Evolutionary conservation across 768 basidiomycete species (phyloP), one percentile per base, ranked within the genome.

Genomic region (Amyloporia xantha): DNA sequence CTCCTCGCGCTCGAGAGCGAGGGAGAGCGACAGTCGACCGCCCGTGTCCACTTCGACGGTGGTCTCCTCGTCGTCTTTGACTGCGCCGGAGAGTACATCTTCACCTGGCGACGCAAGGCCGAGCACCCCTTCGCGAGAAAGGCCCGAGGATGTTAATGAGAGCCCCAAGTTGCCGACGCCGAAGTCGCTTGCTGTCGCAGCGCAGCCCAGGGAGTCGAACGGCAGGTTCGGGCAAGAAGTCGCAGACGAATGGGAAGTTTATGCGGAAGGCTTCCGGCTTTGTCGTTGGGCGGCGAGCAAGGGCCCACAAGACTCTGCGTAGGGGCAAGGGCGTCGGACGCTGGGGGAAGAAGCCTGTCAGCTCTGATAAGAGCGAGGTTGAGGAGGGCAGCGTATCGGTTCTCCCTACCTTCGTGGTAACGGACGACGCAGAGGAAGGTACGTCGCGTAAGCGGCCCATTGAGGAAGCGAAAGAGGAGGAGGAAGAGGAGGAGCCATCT

Each of bases 171-270:
- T 54, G 1, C 58, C 55, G 17, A 72, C 66, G 48, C 68, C 73
- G 25, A 71, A 74, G 56, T 71, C 73, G 2, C 62, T 73, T 13
- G 71, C 73, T 5, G 64, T 71, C 27, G 69, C 75, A 36, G 62
- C 65, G 10, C 84, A 86, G 57, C 84, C 84, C 2, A 72, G 84
- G 49, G 76, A 79, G 45, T 66, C 65, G 15, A 84, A 85, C 53
- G 84, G 84, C 37, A 72, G 82, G 15, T 86, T 86, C 54, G 82
- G 81, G 28, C n/a, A 81, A 76, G 68, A 84, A 84, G 61, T 70
- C 67, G 28, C 67, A 66, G 15, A 75, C 72, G 11, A 71, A 75
- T 41, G 73, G 74, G 43, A 69, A 63, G 57, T 70, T 66, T 48
- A 59, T 68, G 51, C 68, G 72, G 57, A 72, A 63, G 59, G 61